Evolutionary conservation across 352 stramenopile species (phyloP), one percentile per base, ranked within the genome.

Genomic region (Pythium dissimile): DNA sequence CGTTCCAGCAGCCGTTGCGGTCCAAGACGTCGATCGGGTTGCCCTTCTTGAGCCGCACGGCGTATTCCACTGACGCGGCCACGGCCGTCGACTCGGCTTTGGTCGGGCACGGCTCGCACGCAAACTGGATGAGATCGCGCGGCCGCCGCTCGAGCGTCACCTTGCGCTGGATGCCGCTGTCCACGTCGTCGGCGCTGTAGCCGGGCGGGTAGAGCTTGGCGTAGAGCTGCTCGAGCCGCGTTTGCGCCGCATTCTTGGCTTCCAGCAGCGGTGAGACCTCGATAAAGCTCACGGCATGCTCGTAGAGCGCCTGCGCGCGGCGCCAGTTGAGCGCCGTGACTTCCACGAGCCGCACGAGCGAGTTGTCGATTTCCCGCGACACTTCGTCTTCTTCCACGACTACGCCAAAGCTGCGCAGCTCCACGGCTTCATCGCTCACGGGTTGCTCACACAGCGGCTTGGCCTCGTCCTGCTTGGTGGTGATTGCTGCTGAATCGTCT

Each of bases 1-100:
- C 74, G 42, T 88, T 89, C 86, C 86, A 95, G 47, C 79, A 87
- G 5, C 78, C 80, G 24, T 86, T 87, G 31, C 71, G 67, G 63
- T 95, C 86, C 16, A 95, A 61, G 38, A 89, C 82, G 54, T 95
- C 86, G 26, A 91, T 74, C 37, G 80, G 71, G 44, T 94, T 82
- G 5, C 84, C 86, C 2, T 6, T 74, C 47, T 58, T 69, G 55
- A 44, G 86, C 56, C 44, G 69, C 53, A 89, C 54, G 16, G 77
- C 73, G 64, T 83, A 91, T 57, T 92, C 80, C 26, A 89, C 71
- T 3, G 84, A 92, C 20, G 74, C 81, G 10, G 62, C 77, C 8
- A 92, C 76, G 1, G 69, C 66, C 3, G 61, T 30, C 20, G 46
- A 50, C 42, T 73, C 59, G 24, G 62, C 15, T 21, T 54, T 57